A percentile compares a stretch with the other conserved stretches of the same genome.
Conservation (phyloP, 306 rosid genomes). For the Glycine tomentella region DNA sequence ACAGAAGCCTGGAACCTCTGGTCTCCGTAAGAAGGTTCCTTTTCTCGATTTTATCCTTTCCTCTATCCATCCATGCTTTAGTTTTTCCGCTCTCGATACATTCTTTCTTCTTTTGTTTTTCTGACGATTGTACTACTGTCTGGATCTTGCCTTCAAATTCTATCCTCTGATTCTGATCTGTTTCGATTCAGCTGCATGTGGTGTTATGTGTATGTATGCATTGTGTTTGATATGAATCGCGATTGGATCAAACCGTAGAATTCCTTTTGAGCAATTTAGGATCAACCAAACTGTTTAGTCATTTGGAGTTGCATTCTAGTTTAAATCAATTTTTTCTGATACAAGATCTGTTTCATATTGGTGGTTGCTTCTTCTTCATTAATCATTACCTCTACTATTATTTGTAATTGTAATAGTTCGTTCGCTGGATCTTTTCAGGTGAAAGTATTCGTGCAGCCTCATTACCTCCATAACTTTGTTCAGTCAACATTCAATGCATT, state of each 20-base stretch:
- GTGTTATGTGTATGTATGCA: neutral
- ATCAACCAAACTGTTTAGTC: neutral
- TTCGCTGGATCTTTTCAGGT: constrained; percentile 70
- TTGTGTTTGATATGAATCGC: constrained; percentile 26
- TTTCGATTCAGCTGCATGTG: neutral
- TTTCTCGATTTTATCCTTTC: neutral
- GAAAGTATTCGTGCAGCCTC: constrained; percentile 87
- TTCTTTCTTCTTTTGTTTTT: too few species aligned
- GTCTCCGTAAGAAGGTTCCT: constrained; percentile 97
- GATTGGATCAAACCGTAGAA: constrained; percentile 28
- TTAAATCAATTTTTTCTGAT: constrained; percentile 24
- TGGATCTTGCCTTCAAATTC: constrained; percentile 38
- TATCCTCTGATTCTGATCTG: constrained; percentile 44
- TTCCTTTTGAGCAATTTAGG: constrained; percentile 14
- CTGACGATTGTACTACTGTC: neutral
- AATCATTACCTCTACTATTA: neutral
- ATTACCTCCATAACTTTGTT: constrained; percentile 92
- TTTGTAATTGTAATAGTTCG: constrained; percentile 29
- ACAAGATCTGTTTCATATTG: constrained; percentile 8
- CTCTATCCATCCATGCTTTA: neutral
- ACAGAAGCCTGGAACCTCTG: constrained; percentile 99
- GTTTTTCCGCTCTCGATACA: neutral
- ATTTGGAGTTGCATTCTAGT: constrained; percentile 20
- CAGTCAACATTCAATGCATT: constrained; percentile 88
- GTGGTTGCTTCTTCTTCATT: constrained; percentile 16